Evolutionary conservation across 305 asterid species (phyloP).

Genomic region (Fraxinus floribunda): DNA sequence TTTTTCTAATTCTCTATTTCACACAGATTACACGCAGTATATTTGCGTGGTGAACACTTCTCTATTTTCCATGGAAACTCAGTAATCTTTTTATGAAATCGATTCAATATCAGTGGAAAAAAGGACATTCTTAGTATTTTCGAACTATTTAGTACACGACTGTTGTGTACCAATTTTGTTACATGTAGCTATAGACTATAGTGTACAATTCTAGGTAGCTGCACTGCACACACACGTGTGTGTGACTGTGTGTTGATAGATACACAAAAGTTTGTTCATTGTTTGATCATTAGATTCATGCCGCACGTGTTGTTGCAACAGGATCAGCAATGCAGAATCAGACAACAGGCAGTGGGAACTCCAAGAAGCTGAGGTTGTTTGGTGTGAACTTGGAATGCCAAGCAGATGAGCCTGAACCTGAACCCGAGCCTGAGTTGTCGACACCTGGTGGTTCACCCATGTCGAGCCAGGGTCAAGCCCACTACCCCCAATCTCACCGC

Average conservation of each 20-base stretch:
- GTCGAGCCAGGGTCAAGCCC: slow-evolving; percentile 37
- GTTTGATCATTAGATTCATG: neutral
- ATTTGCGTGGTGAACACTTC: neutral
- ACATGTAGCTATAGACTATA: neutral
- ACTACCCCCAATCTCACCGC: slow-evolving; percentile 8
- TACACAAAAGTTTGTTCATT: neutral
- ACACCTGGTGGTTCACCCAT: slow-evolving; percentile 35
- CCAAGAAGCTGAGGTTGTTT: slow-evolving; percentile 51
- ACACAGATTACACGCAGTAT: neutral
- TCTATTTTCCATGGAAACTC: neutral
- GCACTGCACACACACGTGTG: neutral
- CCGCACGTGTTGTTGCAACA: slow-evolving; percentile 16
- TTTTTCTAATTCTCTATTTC: neutral
- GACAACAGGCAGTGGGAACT: slow-evolving; percentile 37
- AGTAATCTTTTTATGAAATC: neutral
- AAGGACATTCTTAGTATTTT: neutral
- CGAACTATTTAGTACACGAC: neutral
- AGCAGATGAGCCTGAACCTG: slow-evolving; percentile 26
- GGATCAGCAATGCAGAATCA: slow-evolving; percentile 32
- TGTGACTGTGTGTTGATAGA: neutral
- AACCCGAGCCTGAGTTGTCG: slow-evolving; percentile 19
- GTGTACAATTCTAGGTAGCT: neutral
- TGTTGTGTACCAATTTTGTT: neutral
- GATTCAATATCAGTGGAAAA: neutral
- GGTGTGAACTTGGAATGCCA: slow-evolving; percentile 67